Base-by-base conservation (phyloP, 2,329 filamentous ascomycete genomes). In the Neofusicoccum sp. region DNA sequence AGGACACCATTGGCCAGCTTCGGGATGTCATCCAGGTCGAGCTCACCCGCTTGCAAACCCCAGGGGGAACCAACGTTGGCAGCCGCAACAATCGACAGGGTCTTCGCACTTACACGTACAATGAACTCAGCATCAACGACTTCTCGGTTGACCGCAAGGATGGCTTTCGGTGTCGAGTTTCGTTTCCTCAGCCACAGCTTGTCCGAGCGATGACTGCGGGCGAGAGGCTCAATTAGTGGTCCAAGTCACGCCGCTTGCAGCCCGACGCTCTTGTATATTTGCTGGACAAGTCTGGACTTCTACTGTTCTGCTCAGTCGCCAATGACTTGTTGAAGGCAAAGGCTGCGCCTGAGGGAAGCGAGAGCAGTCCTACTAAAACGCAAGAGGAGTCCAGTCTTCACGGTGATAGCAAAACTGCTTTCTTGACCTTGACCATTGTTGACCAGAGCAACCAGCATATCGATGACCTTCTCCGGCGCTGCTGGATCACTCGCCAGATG, bases 1-100 rank as follows among this genome's bases (percentile, higher is more conserved):
- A 86, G 70, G 84, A 87, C 67, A 83, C 79, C 0, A 74, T 86
- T 2, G 82, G 82, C 0, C 79, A 84, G 62, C 72, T 87, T 4
- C 76, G 82, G 31, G 81, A 85, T 66, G 78, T 78, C 1, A 29
- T 64, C 4, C 37, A 49, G 2, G 22, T 39, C 7, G 48, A 64
- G 11, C 34, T 62, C 0, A 2, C 4, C 2, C 36, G 31, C 56
- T 65, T 50, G 64, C 67, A 41, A 45, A 49, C 1, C 33, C 39
- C 1, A 33, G 16, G 8, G 63, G 36, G 4, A 1, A 45, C 68
- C 1, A 66, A 11, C 61, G 66, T 9, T 28, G 22, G 64, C 6
- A 58, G 59, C 7, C 52, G 71, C 14, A 68, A 33, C 8, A 29
- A 33, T 28, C 50, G 28, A n/a, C 47, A 63, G 39, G 70, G 72